Evolutionary conservation across 306 rosid genomes (phyloP).

Genomic region (Quillaja saponaria): DNA sequence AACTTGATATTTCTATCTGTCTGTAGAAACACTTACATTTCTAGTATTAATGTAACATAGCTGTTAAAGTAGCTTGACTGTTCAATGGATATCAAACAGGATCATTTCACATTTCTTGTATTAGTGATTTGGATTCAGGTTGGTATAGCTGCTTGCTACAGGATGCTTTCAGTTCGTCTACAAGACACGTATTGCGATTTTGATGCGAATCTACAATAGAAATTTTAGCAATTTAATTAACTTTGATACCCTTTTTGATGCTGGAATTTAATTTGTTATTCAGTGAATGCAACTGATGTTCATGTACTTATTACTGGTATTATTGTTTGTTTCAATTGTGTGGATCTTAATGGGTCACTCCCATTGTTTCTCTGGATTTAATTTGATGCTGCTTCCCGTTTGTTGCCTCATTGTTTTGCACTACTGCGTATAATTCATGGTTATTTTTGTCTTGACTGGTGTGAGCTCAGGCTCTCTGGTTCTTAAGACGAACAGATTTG

Average conservation of each 20-base stretch:
- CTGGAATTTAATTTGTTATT: conserved; percentile 15
- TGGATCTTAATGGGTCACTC: not conserved
- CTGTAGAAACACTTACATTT: conserved; percentile 66
- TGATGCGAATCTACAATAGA: conserved; percentile 18
- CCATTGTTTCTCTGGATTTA: conserved; percentile 26
- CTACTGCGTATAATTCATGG: conserved; percentile 8
- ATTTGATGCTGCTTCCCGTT: not conserved
- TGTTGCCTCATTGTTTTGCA: conserved; percentile 7
- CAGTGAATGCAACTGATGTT: conserved; percentile 21
- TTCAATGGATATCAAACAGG: conserved; percentile 31
- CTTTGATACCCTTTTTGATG: conserved; percentile 27
- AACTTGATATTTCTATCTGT: conserved; percentile 54
- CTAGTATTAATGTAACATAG: conserved; percentile 64
- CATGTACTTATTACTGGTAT: conserved; percentile 11
- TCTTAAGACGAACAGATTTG: conserved; percentile 27
- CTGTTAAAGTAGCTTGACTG: conserved; percentile 52
- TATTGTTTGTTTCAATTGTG: conserved; percentile 25
- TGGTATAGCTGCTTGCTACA: conserved; percentile 21
- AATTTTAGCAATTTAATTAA: conserved; percentile 24
- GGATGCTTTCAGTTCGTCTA: conserved; percentile 26
- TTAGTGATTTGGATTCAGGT: conserved; percentile 21
- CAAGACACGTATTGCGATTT: conserved; percentile 29
- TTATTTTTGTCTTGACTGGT: conserved; percentile 27
- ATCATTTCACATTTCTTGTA: conserved; percentile 36
- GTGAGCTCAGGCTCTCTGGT: conserved; percentile 29